Percentiles rank a stretch among this genome's conserved stretches.
These are phyloP conservation scores for Spiraea crenata DNA, from an alignment of 331 rosid species.

Conservation along the genomic window DNA sequence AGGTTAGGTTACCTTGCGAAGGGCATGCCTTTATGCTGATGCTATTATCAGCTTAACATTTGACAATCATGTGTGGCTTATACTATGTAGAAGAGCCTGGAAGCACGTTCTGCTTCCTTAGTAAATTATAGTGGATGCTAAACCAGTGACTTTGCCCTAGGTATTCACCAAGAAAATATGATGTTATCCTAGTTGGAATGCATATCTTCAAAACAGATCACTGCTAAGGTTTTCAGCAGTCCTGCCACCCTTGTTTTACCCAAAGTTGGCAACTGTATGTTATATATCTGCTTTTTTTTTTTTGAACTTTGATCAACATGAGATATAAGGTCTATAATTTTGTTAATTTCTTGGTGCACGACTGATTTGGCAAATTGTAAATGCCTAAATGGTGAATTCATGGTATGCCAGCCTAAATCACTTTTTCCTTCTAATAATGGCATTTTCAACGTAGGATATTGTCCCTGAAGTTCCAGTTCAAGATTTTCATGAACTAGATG, in stretches of 20 bases:
- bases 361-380: not conserved
- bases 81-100: not conserved
- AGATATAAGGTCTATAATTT: not conserved
- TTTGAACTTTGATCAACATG: not conserved
- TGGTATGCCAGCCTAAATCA: not conserved
- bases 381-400: constrained; percentile 14
- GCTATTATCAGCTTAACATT: constrained; percentile 2
- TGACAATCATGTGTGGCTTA: constrained; percentile 2
- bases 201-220: not conserved
- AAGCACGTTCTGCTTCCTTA: not conserved
- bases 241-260: not conserved
- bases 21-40: not conserved
- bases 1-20: not conserved
- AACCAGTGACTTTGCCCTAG: not conserved
- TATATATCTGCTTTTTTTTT: not conserved
- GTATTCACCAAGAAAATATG: not conserved
- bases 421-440: constrained; percentile 12
- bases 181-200: not conserved
- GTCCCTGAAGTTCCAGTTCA: constrained; percentile 30
- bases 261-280: not conserved
- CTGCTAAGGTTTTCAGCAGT: not conserved
- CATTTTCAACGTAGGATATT: constrained; percentile 8
- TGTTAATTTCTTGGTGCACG: not conserved
- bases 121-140: not conserved
- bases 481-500: constrained; percentile 27